Evolutionary conservation across 345 rosid genomes (phyloP).

Genomic region (Hibiscus trionum): DNA sequence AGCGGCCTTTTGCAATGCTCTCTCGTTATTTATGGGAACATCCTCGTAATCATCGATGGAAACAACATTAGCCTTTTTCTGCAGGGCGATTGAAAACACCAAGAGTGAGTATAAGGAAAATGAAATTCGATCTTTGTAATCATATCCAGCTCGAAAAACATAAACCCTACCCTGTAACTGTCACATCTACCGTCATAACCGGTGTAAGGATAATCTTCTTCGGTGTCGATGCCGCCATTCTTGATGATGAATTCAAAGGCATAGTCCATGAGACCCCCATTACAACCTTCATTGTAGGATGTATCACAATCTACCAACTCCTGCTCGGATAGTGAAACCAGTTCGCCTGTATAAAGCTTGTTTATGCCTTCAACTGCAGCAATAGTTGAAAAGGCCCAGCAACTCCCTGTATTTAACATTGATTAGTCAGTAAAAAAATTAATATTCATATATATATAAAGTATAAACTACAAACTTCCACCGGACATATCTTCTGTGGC

Average conservation of each 20-base stretch:
- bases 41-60: slow-evolving; percentile 61
- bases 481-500: background rate
- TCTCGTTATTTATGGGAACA: slow-evolving; percentile 58
- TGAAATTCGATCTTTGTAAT: background rate
- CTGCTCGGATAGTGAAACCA: background rate
- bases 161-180: slow-evolving; percentile 25
- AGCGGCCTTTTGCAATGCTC: slow-evolving; percentile 63
- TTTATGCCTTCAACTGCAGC: background rate
- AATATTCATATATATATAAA: too few species aligned
- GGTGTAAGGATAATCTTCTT: background rate
- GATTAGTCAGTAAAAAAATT: background rate
- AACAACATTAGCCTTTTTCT: slow-evolving; percentile 86
- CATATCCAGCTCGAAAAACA: background rate
- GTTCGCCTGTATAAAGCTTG: background rate
- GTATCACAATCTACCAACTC: background rate
- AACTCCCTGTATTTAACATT: slow-evolving; percentile 5
- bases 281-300: background rate
- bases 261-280: background rate
- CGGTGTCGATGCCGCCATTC: background rate
- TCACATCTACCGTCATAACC: background rate
- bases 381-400: background rate
- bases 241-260: background rate
- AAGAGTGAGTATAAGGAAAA: background rate
- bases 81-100: slow-evolving; percentile 11
- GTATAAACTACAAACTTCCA: too few species aligned